These are phyloP conservation scores for Rhododendron molle DNA, from an alignment of 148 eudicot genomes.

Conservation along the genomic window DNA sequence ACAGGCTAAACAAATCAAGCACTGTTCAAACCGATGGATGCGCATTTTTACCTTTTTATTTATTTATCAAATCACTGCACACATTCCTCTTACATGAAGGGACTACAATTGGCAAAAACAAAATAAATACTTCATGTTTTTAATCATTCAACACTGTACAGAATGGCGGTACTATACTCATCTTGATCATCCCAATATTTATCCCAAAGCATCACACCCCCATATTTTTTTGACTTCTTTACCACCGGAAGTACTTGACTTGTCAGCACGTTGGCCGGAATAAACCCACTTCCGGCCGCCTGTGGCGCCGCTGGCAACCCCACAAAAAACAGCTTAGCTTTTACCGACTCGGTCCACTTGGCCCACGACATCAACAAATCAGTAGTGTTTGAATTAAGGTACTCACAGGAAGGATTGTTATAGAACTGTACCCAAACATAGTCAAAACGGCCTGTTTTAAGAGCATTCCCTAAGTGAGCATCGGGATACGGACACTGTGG, in stretches of 20 bases:
- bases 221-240: slow-evolving; percentile 51
- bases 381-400: slow-evolving; percentile 30
- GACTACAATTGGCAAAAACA: neutral
- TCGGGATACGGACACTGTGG: slow-evolving; percentile 96
- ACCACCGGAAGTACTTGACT: slow-evolving; percentile 50
- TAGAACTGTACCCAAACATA: slow-evolving; percentile 92
- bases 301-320: slow-evolving; percentile 68
- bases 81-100: neutral
- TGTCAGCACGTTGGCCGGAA: slow-evolving; percentile 48
- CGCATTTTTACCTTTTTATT: too few relatives aligned
- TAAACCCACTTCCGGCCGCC: slow-evolving; percentile 71
- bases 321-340: slow-evolving; percentile 43
- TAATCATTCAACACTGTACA: slow-evolving; percentile 20
- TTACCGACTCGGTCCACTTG: slow-evolving; percentile 41
- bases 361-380: slow-evolving; percentile 52
- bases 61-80: neutral
- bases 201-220: slow-evolving; percentile 90
- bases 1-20: neutral
- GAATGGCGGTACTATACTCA: slow-evolving; percentile 53
- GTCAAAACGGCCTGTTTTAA: slow-evolving; percentile 58
- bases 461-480: slow-evolving; percentile 37
- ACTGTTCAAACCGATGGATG: neutral
- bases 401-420: slow-evolving; percentile 82
- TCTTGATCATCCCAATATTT: slow-evolving; percentile 65
- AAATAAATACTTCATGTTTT: neutral